Evolutionary conservation across 768 basidiomycete species (phyloP), one percentile per base, ranked within the genome.

Genomic region (Nevesoporus exiguus): DNA sequence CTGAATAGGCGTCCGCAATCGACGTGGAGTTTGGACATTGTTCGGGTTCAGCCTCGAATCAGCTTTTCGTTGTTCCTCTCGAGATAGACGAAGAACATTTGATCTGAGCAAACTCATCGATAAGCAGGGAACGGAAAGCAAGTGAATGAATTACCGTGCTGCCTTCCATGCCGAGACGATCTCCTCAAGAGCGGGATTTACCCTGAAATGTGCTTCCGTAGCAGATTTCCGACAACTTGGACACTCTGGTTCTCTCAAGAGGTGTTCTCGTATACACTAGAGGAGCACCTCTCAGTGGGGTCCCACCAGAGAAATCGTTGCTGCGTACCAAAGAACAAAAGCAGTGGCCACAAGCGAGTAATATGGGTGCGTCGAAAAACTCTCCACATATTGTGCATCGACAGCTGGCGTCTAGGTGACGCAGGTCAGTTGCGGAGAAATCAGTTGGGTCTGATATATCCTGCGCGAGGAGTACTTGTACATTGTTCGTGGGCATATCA

Each of bases 381-480:
- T 91, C 88, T 36, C 83, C 76, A 65, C 91, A 93, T 51, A 93
- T 90, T 25, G 79, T 77, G 61, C 91, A 93, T 15, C 87, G 77
- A 55, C 88, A 72, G 10, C 85, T 77, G 19, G 77, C 66, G 60
- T 93, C 91, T 17, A 93, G 68, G 27, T 73, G 71, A 24, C 80
- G 76, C 13, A 93, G 73, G n/a, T 81, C 81, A 14, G 81, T 76
- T 3, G 66, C 66, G 0, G 85, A 78, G 58, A 92, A 92, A 64
- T 91, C 90, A 11, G 82, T 82, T 0, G 88, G 85, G 55, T 90
- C 90, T 8, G 75, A 66, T 7, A 84, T 73, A 49, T 75, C 59
- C 65, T 56, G 71, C 19, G 49, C 66, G 30, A 76, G 65, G 19
- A 70, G 64, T 7, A 34, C 52, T 40, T 61, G 66, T 44, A 73